These are phyloP conservation scores for Cladophialophora immunda DNA, from an alignment of 2,329 filamentous ascomycete genomes.

Conservation along the genomic window DNA sequence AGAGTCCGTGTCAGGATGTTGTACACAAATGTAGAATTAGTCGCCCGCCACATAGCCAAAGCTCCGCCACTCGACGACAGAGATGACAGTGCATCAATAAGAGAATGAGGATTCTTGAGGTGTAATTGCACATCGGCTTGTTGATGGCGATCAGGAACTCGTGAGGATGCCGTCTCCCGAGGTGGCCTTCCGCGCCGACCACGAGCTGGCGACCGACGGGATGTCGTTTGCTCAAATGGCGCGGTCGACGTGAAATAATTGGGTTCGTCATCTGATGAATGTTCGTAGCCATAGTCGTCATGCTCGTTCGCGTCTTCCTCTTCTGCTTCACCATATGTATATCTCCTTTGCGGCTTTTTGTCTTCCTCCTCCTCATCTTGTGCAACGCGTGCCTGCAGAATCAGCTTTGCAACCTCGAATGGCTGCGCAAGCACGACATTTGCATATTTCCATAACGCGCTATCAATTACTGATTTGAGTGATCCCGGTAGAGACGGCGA, in stretches of 20 bases:
- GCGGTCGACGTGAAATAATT: conserved; percentile 65
- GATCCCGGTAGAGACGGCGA: conserved; percentile 79
- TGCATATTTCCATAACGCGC: conserved; percentile 90
- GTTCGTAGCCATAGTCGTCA: conserved; percentile 46
- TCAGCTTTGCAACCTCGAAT: conserved; percentile 95
- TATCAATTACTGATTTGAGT: conserved; percentile 79
- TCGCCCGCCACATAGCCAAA: conserved; percentile 93
- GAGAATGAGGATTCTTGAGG: conserved; percentile 78
- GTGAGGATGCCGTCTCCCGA: conserved; percentile 42
- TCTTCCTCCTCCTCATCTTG: conserved; percentile 44
- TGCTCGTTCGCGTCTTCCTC: conserved; percentile 39
- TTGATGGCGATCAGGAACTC: conserved; percentile 16
- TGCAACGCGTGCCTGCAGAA: conserved; percentile 77
- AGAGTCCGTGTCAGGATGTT: conserved; percentile 83
- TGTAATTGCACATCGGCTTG: conserved; percentile 68
- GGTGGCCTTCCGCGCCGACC: conserved; percentile 46
- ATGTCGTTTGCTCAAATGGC: conserved; percentile 39
- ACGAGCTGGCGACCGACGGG: conserved; percentile 52
- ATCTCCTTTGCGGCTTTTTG: conserved; percentile 24
- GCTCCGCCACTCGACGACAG: conserved; percentile 89
- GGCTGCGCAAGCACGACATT: conserved; percentile 90
- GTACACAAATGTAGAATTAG: conserved; percentile 93
- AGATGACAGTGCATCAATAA: conserved; percentile 85
- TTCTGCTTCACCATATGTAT: background rate
- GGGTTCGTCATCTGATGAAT: conserved; percentile 42